Evolutionary conservation across 805 yeast species (phyloP), one percentile per base, ranked within the genome.

Genomic region (Scheffersomyces coipomensis): DNA sequence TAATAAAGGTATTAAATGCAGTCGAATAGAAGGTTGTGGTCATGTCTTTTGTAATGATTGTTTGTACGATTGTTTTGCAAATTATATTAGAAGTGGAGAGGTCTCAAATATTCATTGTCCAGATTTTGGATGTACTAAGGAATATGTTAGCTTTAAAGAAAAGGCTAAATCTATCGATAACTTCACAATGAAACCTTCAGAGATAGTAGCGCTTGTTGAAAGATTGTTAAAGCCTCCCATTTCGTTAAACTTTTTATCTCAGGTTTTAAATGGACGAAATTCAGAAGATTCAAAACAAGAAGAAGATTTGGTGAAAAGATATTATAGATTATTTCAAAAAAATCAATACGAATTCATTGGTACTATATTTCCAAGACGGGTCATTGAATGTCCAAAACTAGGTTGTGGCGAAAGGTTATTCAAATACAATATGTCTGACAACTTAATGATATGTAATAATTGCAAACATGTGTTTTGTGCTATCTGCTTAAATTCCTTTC

Each of bases 401-500:
- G 46, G 50, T 17, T 81, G 86, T 47, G 50, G 60, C 1, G 56
- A 57, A 4, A 70, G 71, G 63, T 68, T 79, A 19, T 64, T 79
- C 25, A 58, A 79, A 34, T 68, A 68, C 16, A 66, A 77, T 44
- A 55, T 66, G 12, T 69, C 68, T 39, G 78, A 75, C 7, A 55
- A 68, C 7, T 56, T 81, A 39, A 65, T 76, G 3, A 64, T 71
- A 15, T 81, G 87, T 49, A 58, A 66, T 0, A 43, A 52, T 3
- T 81, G 86, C 51, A 55, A 58, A 9, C 66, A 71, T 45, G 79
- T 81, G 0, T 81, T 79, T 45, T 81, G 87, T 49, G 65, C 66
- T 43, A 66, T 65, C 19, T 81, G 87, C 54, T 55, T 67, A 5
- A 80, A 73, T 45, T 75, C 84, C 3, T 81, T 83, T 80, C 87